Percentiles rank a stretch among this genome's conserved stretches.
These are phyloP conservation scores for Tetracentron sinense DNA, from an alignment of 164 flowering plant genomes.

Conservation along the genomic window DNA sequence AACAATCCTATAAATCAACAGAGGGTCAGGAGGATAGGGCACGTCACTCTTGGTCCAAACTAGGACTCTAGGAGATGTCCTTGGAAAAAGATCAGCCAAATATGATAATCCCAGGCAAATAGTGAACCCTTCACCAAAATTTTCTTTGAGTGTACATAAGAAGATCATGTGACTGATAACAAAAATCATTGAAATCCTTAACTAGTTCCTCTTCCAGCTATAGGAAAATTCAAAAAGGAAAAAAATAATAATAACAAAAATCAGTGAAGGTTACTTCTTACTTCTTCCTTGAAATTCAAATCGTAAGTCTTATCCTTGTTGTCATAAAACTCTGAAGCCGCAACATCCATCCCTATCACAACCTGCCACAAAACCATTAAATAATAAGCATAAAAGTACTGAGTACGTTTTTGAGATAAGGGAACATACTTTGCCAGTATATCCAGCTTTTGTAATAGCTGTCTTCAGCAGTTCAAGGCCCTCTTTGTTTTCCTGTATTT, in stretches of 20 bases:
- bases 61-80: neutral
- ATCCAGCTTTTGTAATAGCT: conserved; percentile 45
- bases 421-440: conserved; percentile 33
- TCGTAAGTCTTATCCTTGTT: conserved; percentile 35
- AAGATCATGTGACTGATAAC: too few relatives aligned
- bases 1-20: too few relatives aligned
- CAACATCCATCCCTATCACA: conserved; percentile 42
- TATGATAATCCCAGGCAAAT: too few relatives aligned
- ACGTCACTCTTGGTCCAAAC: neutral
- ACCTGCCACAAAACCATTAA: conserved; percentile 29
- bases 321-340: conserved; percentile 39
- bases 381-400: too few relatives aligned
- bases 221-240: too few relatives aligned
- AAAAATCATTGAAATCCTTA: too few relatives aligned
- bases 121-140: too few relatives aligned
- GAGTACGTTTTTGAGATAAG: neutral
- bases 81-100: neutral
- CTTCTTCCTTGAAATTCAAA: conserved; percentile 36
- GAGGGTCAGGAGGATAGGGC: too few relatives aligned
- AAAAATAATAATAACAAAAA: too few relatives aligned
- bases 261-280: neutral
- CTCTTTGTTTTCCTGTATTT: conserved; percentile 41
- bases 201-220: too few relatives aligned
- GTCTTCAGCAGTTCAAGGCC: conserved; percentile 41
- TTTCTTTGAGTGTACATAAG: too few relatives aligned